Conservation (phyloP, 805 yeast species). For the Starmerella ratchasimensis region DNA sequence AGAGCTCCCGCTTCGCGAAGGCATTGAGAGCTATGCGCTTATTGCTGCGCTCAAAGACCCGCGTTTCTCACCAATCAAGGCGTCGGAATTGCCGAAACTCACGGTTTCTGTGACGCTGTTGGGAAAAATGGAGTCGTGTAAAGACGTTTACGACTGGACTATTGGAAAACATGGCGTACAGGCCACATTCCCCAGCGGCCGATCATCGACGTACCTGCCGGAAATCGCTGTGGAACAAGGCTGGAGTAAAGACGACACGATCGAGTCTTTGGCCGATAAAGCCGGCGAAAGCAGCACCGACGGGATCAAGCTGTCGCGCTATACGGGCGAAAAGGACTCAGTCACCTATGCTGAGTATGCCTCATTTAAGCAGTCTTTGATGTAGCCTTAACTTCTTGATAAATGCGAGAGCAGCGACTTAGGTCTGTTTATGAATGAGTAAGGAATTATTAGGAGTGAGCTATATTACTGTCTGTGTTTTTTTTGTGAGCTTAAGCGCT, state of each 20-base stretch:
- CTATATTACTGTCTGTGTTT: neutral
- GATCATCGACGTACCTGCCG: conserved; percentile 76
- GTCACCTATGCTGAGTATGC: conserved; percentile 32
- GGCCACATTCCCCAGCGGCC: conserved; percentile 36
- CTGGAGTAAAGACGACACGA: conserved; percentile 63
- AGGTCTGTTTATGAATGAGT: neutral
- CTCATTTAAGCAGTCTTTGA: neutral
- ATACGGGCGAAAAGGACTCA: conserved; percentile 39
- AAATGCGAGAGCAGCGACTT: neutral
- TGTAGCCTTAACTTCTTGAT: too few relatives aligned
- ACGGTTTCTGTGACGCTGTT: conserved; percentile 51
- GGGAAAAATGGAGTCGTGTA: conserved; percentile 40
- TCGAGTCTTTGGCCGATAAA: conserved; percentile 56
- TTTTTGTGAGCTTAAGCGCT: neutral
- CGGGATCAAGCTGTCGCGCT: conserved; percentile 38
- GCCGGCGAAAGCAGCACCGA: conserved; percentile 33
- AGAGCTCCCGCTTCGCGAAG: conserved; percentile 38
- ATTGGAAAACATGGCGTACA: conserved; percentile 74
- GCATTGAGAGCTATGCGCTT: conserved; percentile 49
- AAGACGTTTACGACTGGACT: conserved; percentile 55
- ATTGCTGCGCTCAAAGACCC: conserved; percentile 65
- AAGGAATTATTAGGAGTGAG: neutral
- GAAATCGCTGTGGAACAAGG: conserved; percentile 79
- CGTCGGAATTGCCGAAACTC: conserved; percentile 40
- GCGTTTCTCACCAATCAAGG: conserved; percentile 54